phyloP scores from a whole-genome alignment of 441 rosid genomes.

The Adansonia grandidieri region DNA sequence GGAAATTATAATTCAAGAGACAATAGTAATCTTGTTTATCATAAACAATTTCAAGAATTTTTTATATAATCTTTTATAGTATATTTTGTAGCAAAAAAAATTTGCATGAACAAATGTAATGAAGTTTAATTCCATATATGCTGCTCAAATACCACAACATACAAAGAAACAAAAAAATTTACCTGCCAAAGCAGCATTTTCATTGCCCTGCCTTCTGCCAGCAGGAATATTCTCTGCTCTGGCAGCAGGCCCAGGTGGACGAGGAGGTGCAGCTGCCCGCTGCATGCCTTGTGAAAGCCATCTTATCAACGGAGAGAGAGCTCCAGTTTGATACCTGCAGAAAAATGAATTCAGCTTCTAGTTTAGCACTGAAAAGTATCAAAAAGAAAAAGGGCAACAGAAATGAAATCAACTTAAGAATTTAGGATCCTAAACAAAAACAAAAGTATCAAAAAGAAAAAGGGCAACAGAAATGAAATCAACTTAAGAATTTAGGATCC shows the following conservation, averaged over 20 bases:
- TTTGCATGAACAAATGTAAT: not conserved
- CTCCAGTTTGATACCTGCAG: slow-evolving; percentile 94
- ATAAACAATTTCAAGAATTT: not conserved
- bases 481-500: not conserved
- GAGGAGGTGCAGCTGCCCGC: slow-evolving; percentile 95
- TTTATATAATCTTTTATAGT: not conserved
- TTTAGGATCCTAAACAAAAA: not conserved
- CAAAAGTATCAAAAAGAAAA: not conserved
- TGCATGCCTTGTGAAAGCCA: slow-evolving; percentile 99
- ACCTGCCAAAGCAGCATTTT: slow-evolving; percentile 65
- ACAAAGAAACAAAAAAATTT: not conserved
- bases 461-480: not conserved
- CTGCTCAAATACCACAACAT: not conserved
- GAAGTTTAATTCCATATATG: not conserved
- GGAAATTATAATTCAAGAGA: not conserved
- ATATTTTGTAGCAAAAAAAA: not conserved
- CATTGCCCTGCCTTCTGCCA: slow-evolving; percentile 66
- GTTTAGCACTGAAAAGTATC: not conserved
- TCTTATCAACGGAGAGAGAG: slow-evolving; percentile 80
- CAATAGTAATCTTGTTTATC: not conserved
- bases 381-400: not conserved
- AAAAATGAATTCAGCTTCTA: slow-evolving; percentile 15
- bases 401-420: not conserved
- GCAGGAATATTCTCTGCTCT: slow-evolving; percentile 70
- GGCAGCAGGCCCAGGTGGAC: slow-evolving; percentile 65